Evolutionary conservation across 768 basidiomycete species (phyloP), one percentile per base, ranked within the genome.

Genomic region (Gymnopilus dilepis): DNA sequence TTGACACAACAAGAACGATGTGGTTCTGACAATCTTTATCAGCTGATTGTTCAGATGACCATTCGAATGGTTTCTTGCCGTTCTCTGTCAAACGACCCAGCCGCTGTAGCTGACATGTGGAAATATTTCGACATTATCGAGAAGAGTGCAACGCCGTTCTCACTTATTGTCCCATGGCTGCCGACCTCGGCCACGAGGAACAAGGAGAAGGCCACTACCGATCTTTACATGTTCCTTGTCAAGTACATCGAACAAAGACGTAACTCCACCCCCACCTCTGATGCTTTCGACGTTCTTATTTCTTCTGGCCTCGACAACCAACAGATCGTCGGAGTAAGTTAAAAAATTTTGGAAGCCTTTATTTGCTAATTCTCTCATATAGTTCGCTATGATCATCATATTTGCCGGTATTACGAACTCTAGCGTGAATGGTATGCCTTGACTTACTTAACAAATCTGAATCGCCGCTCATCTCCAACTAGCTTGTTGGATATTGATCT

Each of bases 401-500:
- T 77, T 77, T 48, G 77, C 76, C 19, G 78, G 76, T 12, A 69
- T 75, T 1, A 59, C 74, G 37, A 76, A 76, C 65, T 76, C 76
- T 1, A 73, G 77, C 13, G 72, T 77, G 31, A 75, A 67, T 30
- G 65, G 78, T 78, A 50, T 28, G 77, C 66, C 28, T 22, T 41
- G 2, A n/a, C 4, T 15, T 12, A 28, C 37, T 37, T 30, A 11
- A 11, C 2, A 11, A 37, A 2, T 37, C 34, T 3, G 15, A 37
- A 37, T 11, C 2, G 3, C 34, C 34, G 9, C 31, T 19, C 21
- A 19, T 19, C 41, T 55, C n/a, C 64, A 4, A 5, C 22, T 33
- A 79, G 78, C 73, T 6, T 77, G 74, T 62, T 80, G 79, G 78
- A 69, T 68, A 1, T 62, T 79, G 7, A 38, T 82, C 6, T 73